Evolutionary conservation across 306 rosid species (phyloP).

Genomic region (Rosa multiflora): DNA sequence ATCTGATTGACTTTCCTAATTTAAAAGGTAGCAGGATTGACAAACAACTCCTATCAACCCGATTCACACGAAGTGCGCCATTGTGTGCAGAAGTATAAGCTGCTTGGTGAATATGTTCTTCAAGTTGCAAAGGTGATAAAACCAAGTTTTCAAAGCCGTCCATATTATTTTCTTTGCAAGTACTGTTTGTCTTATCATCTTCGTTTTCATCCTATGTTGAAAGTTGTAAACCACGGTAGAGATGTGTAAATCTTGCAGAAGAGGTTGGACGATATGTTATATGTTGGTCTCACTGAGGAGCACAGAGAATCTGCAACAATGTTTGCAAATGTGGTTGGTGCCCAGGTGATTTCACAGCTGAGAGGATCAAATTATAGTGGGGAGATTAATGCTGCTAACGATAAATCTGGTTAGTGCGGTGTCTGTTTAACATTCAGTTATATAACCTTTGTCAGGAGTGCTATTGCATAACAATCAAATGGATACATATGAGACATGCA

Average conservation of each 20-base stretch:
- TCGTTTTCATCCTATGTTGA: slow-evolving; percentile 28
- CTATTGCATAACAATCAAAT: slow-evolving; percentile 18
- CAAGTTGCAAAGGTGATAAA: slow-evolving; percentile 81
- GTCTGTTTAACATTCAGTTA: slow-evolving; percentile 15
- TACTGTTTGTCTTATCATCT: slow-evolving; percentile 24
- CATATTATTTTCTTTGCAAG: slow-evolving; percentile 16
- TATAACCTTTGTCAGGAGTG: slow-evolving; percentile 13
- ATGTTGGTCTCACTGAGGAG: slow-evolving; percentile 98
- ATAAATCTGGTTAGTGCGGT: slow-evolving; percentile 54
- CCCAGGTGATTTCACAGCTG: slow-evolving; percentile 96
- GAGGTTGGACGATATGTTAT: slow-evolving; percentile 85
- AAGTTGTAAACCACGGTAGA: slow-evolving; percentile 23
- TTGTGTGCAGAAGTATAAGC: slow-evolving; percentile 72
- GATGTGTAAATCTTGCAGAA: slow-evolving; percentile 63
- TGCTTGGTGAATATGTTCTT: slow-evolving; percentile 78
- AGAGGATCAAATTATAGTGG: slow-evolving; percentile 48
- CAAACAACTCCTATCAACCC: slow-evolving; percentile 78
- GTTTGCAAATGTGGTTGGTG: slow-evolving; percentile 93
- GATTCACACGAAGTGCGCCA: slow-evolving; percentile 87
- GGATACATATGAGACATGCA: neutral
- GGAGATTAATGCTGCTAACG: slow-evolving; percentile 33
- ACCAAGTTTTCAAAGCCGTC: slow-evolving; percentile 13
- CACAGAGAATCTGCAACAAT: slow-evolving; percentile 93
- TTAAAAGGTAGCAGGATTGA: slow-evolving; percentile 91
- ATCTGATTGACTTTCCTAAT: slow-evolving; percentile 32